Base-by-base conservation (phyloP, 306 rosid species). In the Begonia loranthoides region DNA sequence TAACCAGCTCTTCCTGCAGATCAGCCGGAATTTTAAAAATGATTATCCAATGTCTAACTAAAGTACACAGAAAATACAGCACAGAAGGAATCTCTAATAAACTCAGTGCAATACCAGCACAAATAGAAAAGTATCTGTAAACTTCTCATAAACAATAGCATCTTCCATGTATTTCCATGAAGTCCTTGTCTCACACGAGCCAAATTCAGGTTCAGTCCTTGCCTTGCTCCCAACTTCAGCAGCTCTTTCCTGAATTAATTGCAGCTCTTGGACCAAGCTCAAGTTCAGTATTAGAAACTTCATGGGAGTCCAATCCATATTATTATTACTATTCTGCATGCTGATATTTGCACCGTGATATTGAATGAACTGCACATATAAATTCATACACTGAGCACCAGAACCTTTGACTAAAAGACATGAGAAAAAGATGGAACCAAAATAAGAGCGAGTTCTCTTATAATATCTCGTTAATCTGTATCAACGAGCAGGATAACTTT, bases 241-340 rank as follows among this genome's bases (percentile, higher is more conserved):
- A 36, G 62, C 67, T 70, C 83, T 75, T 61, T 79, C 87, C 60
- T 52, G 71, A 66, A 72, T 64, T 73, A 66, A 77, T 63, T 77
- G 85, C 63, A 85, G 75, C 84, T 84, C 97, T 76, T 58, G 57
- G 77, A 79, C 72, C 79, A 89, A 59, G 68, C 87, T 82, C 77
- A 69, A 51, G 66, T 59, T 66, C 41, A 89, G 75, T 53, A 79
- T 73, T 66, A 89, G 72, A 71, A 89, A 82, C 69, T 89, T 89
- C 63, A 82, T 78, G n/a, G 78, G 76, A 50, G 62, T 2, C 13
- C 55, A 66, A 39, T 65, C 81, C 56, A 57, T 12, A 57, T 50
- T 28, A 28, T 28, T 28, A 28, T 76, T 21, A 71, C 67, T 48
- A 28, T 65, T 67, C 55, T 79, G 82, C 50, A 69, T 70, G 84